phyloP scores from a whole-genome alignment of 805 yeast genomes.

The Metschnikowia lachancei region DNA sequence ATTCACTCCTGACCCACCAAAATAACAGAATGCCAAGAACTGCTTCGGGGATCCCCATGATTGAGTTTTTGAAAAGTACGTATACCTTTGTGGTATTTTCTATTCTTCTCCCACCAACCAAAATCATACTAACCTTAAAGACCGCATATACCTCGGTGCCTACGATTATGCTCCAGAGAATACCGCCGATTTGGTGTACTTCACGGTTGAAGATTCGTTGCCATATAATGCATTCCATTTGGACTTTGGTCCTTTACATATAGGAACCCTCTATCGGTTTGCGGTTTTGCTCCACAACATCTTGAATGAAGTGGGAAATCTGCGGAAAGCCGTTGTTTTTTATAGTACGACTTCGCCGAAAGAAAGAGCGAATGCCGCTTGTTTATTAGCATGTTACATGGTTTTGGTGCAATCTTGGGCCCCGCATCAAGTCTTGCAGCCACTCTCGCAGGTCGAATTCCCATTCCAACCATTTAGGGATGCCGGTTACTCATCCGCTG shows the following conservation, averaged over 20 bases:
- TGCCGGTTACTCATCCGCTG: conserved; percentile 96
- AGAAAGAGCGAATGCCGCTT: conserved; percentile 89
- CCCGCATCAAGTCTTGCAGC: conserved; percentile 95
- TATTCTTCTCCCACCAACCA: background rate
- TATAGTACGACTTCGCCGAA: conserved; percentile 81
- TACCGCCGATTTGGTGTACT: conserved; percentile 71
- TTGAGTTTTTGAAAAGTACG: conserved; percentile 46
- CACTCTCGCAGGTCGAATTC: conserved; percentile 85
- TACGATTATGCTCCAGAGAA: conserved; percentile 77
- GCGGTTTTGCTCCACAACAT: conserved; percentile 93
- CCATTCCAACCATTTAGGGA: conserved; percentile 95
- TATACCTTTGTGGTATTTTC: conserved; percentile 10
- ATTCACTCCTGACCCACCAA: too few relatives aligned
- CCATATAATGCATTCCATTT: conserved; percentile 94
- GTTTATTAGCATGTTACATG: conserved; percentile 92
- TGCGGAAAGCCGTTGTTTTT: conserved; percentile 85
- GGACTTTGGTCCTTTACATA: conserved; percentile 94
- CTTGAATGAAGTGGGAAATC: conserved; percentile 78
- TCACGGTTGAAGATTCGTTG: conserved; percentile 88
- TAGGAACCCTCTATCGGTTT: conserved; percentile 89
- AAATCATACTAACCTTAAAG: conserved; percentile 32
- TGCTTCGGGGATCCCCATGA: conserved; percentile 30
- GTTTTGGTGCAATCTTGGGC: conserved; percentile 95
- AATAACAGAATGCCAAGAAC: conserved; percentile 1
- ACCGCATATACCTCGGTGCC: conserved; percentile 85